These are phyloP conservation scores for Microsporum canis DNA, from an alignment of 2,329 filamentous ascomycete species.

Conservation along the genomic window DNA sequence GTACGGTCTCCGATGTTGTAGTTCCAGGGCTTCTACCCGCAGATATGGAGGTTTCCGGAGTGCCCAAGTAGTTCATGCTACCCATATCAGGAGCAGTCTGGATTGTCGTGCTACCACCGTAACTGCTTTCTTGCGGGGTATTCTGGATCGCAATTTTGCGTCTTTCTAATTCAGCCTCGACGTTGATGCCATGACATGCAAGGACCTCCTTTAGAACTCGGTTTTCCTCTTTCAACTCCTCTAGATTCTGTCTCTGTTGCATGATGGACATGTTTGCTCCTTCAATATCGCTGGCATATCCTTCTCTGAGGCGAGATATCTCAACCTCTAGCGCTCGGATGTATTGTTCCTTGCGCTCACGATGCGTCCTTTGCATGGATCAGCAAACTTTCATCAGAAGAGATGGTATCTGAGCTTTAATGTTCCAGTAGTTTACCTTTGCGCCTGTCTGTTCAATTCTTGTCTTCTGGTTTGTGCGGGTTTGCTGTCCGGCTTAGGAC, in stretches of 20 bases:
- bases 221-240: constrained; percentile 68
- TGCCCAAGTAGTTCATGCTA: constrained; percentile 9
- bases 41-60: constrained; percentile 11
- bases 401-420: background rate
- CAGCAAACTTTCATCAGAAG: background rate
- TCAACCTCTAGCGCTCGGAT: constrained; percentile 90
- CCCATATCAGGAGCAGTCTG: constrained; percentile 9
- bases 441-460: constrained; percentile 88
- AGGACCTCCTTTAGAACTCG: constrained; percentile 56
- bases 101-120: constrained; percentile 29
- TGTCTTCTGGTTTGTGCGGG: constrained; percentile 84
- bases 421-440: constrained; percentile 51
- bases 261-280: constrained; percentile 34
- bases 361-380: constrained; percentile 63
- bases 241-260: constrained; percentile 65
- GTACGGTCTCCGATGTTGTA: background rate
- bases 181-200: constrained; percentile 47
- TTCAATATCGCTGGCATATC: constrained; percentile 51
- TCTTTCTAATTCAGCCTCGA: constrained; percentile 38
- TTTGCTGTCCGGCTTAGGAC: constrained; percentile 93
- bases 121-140: constrained; percentile 30
- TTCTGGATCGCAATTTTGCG: constrained; percentile 19
- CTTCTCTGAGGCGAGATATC: constrained; percentile 74
- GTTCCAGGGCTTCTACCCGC: constrained; percentile 10
- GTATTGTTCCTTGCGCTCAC: constrained; percentile 91